A percentile compares a stretch with the other conserved stretches of the same genome.
Evolutionary conservation across 805 yeast genomes (phyloP).

Genomic region (Komagataella pseudopastoris): DNA sequence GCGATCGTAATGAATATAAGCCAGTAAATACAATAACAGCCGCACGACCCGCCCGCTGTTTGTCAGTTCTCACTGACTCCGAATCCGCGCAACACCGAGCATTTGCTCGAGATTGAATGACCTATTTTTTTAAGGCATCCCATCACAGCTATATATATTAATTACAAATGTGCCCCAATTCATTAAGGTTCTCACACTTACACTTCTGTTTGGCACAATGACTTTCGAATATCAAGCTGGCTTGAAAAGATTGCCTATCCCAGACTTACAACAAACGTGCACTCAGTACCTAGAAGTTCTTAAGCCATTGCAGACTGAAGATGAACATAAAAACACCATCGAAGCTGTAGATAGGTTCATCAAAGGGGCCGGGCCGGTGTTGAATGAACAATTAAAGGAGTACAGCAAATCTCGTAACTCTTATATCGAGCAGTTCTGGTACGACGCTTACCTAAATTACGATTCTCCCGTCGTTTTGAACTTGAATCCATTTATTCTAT

Average conservation of each 20-base stretch:
- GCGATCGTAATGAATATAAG: not conserved
- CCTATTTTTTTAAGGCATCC: not conserved
- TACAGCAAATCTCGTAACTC: constrained; percentile 56
- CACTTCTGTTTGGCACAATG: not conserved
- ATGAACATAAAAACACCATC: constrained; percentile 49
- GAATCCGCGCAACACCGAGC: not conserved
- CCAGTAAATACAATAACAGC: not conserved
- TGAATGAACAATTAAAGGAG: constrained; percentile 49
- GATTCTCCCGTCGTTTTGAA: constrained; percentile 88
- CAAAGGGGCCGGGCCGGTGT: constrained; percentile 36
- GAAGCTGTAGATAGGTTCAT: constrained; percentile 46
- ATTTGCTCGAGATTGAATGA: not conserved
- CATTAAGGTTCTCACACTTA: not conserved
- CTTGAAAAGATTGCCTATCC: constrained; percentile 66
- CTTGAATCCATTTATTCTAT: constrained; percentile 77
- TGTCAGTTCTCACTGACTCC: not conserved
- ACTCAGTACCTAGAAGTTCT: constrained; percentile 49
- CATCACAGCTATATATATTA: not conserved
- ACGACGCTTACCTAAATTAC: constrained; percentile 74
- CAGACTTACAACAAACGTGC: constrained; percentile 58
- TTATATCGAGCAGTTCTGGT: constrained; percentile 92
- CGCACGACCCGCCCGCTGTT: not conserved
- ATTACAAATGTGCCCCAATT: constrained; percentile 2
- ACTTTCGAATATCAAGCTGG: constrained; percentile 51
- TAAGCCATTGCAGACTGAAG: constrained; percentile 70